A percentile compares a stretch with the other conserved stretches of the same genome.
phyloP scores from a whole-genome alignment of 176 grass and related monocot genomes.

The Triticum turgidum region DNA sequence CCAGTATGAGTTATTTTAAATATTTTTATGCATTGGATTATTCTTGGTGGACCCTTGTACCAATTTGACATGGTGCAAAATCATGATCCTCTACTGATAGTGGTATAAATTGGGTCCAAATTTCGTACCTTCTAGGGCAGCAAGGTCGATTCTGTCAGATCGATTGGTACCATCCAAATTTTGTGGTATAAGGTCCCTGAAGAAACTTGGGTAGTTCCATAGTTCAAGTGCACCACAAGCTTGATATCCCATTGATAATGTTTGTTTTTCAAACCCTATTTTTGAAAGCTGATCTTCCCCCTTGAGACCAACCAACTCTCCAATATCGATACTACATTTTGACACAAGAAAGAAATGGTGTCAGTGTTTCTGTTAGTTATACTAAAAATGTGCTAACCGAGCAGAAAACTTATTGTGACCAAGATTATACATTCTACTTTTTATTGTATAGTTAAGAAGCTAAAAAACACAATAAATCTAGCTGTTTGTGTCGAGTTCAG shows the following conservation, averaged over 20 bases:
- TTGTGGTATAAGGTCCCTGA: slow-evolving; percentile 53
- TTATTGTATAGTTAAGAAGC: slow-evolving; percentile 11
- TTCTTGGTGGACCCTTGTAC: slow-evolving; percentile 25
- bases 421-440: slow-evolving; percentile 30
- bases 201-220: slow-evolving; percentile 63
- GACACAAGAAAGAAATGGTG: slow-evolving; percentile 27
- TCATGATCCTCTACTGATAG: slow-evolving; percentile 30
- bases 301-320: slow-evolving; percentile 46
- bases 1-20: slow-evolving; percentile 22
- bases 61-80: slow-evolving; percentile 15
- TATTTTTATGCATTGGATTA: slow-evolving; percentile 24
- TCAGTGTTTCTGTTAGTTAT: neutral
- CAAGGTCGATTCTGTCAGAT: slow-evolving; percentile 53
- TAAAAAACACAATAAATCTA: neutral
- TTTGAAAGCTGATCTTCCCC: slow-evolving; percentile 36
- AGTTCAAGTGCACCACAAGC: slow-evolving; percentile 66
- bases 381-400: slow-evolving; percentile 4
- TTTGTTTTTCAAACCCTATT: slow-evolving; percentile 54
- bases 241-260: slow-evolving; percentile 66
- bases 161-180: slow-evolving; percentile 55
- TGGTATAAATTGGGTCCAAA: slow-evolving; percentile 18
- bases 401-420: slow-evolving; percentile 7
- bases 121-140: slow-evolving; percentile 55
- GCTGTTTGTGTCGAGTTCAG: neutral
- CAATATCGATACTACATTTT: slow-evolving; percentile 36